Conservation (phyloP, 1,139 yeast genomes). For the Groenewaldozyma auringiensis region DNA sequence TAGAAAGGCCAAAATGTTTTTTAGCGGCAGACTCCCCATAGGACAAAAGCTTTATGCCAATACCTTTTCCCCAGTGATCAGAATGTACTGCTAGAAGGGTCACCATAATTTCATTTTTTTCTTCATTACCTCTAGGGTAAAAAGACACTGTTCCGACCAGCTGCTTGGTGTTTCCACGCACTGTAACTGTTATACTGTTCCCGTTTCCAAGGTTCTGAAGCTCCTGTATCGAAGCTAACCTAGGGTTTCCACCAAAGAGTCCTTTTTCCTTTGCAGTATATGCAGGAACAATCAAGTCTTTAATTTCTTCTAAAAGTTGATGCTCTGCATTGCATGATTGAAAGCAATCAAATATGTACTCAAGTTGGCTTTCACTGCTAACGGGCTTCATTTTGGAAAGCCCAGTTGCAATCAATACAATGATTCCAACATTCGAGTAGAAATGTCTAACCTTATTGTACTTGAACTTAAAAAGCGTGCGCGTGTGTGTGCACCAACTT, state of each 20-base stretch:
- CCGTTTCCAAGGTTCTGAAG: not conserved
- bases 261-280: not conserved
- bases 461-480: too few species aligned
- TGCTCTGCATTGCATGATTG: not conserved
- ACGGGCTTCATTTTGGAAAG: too few species aligned
- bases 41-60: not conserved
- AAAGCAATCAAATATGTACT: not conserved
- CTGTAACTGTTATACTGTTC: not conserved
- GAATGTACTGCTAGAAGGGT: not conserved
- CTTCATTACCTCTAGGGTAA: not conserved
- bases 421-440: too few species aligned
- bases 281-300: not conserved
- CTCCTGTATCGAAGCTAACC: not conserved
- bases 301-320: not conserved
- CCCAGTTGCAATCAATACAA: too few species aligned
- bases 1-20: too few species aligned
- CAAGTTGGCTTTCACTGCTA: too few species aligned
- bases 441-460: too few species aligned
- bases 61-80: not conserved
- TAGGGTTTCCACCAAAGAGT: not conserved
- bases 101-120: not conserved
- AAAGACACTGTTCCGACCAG: constrained; percentile 1
- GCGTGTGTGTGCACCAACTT: too few species aligned
- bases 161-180: not conserved
- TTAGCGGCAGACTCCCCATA: not conserved